Percentiles rank a stretch among this genome's conserved stretches.
Evolutionary conservation across 192 early-diverging fungal genomes (phyloP).

Genomic region (Oehlia diaphana): DNA sequence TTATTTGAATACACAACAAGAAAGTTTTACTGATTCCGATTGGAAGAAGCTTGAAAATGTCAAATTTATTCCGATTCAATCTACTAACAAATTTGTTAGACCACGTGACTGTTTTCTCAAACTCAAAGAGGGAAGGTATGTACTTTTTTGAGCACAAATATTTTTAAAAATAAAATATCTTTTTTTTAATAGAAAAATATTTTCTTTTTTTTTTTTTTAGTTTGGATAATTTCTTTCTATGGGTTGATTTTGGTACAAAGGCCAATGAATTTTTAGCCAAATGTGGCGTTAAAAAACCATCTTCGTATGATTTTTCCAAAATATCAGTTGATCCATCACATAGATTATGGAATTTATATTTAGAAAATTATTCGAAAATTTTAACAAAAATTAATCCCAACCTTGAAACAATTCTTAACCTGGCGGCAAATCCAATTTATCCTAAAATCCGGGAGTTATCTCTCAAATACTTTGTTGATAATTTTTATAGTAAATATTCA

Average conservation of each 20-base stretch:
- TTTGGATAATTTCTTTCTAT: constrained; percentile 53
- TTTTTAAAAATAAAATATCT: too few species aligned
- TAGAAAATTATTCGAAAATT: too few species aligned
- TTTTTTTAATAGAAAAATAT: constrained; percentile 25
- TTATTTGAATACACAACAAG: constrained; percentile 65
- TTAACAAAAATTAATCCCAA: too few species aligned
- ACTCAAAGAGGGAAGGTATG: background rate
- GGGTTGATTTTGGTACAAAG: constrained; percentile 69
- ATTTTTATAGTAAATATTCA: too few species aligned
- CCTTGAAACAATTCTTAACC: too few species aligned
- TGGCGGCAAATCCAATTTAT: too few species aligned
- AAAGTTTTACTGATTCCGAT: constrained; percentile 50
- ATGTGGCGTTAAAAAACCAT: constrained; percentile 83
- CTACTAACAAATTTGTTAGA: too few species aligned
- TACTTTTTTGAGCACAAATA: too few species aligned
- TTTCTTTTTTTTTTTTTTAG: constrained; percentile 49
- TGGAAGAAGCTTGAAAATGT: constrained; percentile 54
- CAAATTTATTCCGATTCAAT: constrained; percentile 49
- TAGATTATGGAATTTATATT: constrained; percentile 47
- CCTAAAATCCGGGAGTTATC: too few species aligned
- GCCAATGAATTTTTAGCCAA: constrained; percentile 78
- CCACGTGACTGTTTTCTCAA: constrained; percentile 1
- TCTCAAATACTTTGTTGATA: too few species aligned
- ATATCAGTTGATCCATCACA: constrained; percentile 60
- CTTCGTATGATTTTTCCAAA: constrained; percentile 66